Evolutionary conservation across 495 filamentous ascomycete species (phyloP).

Genomic region (Penicillium lagena): DNA sequence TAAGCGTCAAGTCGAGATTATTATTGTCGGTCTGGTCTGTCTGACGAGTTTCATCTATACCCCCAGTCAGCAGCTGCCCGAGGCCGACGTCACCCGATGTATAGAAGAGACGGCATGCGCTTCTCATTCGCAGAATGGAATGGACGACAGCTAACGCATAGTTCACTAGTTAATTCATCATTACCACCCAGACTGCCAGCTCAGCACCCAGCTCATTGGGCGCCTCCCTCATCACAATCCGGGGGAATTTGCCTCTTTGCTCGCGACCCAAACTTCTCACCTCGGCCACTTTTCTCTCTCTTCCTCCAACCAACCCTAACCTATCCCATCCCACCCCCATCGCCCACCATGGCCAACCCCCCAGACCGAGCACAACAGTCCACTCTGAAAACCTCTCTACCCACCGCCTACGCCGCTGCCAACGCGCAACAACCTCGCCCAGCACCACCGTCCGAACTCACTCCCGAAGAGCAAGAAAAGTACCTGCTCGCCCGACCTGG

Average conservation of each 20-base stretch:
- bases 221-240: not conserved
- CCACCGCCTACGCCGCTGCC: slow-evolving; percentile 29
- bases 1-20: too few relatives aligned
- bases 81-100: not conserved
- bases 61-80: not conserved
- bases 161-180: too few relatives aligned
- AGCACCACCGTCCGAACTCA: slow-evolving; percentile 17
- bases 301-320: not conserved
- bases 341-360: slow-evolving; percentile 11
- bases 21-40: too few relatives aligned
- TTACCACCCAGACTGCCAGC: too few relatives aligned
- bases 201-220: slow-evolving; percentile 7
- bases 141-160: too few relatives aligned
- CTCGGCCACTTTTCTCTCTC: not conserved
- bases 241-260: slow-evolving; percentile 11
- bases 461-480: slow-evolving; percentile 27
- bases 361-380: slow-evolving; percentile 31
- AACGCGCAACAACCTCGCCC: slow-evolving; percentile 17
- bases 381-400: slow-evolving; percentile 51
- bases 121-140: too few relatives aligned
- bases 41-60: not conserved
- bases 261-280: not conserved
- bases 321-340: not conserved
- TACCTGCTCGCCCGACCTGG: slow-evolving; percentile 28
- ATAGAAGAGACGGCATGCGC: too few relatives aligned